Evolutionary conservation across 345 rosid species (phyloP).

Genomic region (Stellera chamaejasme): DNA sequence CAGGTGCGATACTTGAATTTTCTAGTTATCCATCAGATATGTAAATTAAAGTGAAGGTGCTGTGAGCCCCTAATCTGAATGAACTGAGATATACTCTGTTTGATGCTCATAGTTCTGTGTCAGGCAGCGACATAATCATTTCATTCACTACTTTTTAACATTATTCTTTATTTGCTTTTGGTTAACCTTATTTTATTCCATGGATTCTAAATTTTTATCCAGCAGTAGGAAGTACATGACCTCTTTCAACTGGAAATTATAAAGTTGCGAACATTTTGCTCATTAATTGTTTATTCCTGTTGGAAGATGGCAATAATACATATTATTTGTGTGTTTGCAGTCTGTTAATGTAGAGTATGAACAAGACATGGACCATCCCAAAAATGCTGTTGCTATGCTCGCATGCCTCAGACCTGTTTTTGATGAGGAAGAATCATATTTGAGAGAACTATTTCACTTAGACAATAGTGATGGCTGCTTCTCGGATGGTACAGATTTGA

Average conservation of each 20-base stretch:
- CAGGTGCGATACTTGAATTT: constrained; percentile 43
- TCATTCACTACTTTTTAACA: too few relatives aligned
- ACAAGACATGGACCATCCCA: constrained; percentile 65
- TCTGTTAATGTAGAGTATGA: constrained; percentile 46
- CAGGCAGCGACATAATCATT: too few relatives aligned
- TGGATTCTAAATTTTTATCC: too few relatives aligned
- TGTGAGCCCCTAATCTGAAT: too few relatives aligned
- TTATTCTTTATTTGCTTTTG: too few relatives aligned
- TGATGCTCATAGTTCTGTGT: too few relatives aligned
- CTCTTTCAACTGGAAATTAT: too few relatives aligned
- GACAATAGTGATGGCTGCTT: constrained; percentile 52
- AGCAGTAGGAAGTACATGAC: too few relatives aligned
- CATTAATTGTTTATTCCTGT: neutral
- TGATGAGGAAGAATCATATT: constrained; percentile 65
- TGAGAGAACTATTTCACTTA: constrained; percentile 46
- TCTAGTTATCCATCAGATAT: constrained; percentile 1
- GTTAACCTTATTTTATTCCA: too few relatives aligned
- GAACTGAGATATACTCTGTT: too few relatives aligned
- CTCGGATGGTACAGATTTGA: constrained; percentile 57
- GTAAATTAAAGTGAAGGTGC: neutral
- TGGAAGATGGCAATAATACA: neutral
- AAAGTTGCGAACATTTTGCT: too few relatives aligned
- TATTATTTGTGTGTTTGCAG: constrained; percentile 22
- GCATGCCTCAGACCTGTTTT: constrained; percentile 83
- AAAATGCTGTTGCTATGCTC: constrained; percentile 82